Percentiles rank a stretch among this genome's conserved stretches.
Conservation (phyloP, 1,284 basidiomycete species). For the Trichosporon inkin region DNA sequence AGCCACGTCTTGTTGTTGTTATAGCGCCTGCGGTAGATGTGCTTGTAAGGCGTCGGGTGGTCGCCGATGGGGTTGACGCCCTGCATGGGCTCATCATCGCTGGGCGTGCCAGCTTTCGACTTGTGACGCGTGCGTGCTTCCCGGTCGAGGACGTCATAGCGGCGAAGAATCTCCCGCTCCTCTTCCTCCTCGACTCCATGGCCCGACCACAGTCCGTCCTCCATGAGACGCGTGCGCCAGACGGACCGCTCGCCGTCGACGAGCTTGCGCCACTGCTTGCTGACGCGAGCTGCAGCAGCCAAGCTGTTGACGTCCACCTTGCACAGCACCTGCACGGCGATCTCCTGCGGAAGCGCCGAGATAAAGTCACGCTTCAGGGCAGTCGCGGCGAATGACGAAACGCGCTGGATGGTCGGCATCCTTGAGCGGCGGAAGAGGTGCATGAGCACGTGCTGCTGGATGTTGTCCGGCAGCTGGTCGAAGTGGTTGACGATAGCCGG, state of each 20-base stretch:
- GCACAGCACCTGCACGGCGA: conserved; percentile 46
- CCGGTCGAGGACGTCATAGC: conserved; percentile 39
- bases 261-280: conserved; percentile 42
- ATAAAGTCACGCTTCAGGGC: conserved; percentile 49
- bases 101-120: conserved; percentile 28
- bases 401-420: conserved; percentile 47
- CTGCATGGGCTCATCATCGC: conserved; percentile 36
- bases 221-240: conserved; percentile 42
- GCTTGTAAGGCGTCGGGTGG: conserved; percentile 40
- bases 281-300: conserved; percentile 38
- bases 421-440: conserved; percentile 47
- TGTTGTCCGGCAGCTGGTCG: conserved; percentile 45
- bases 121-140: conserved; percentile 11
- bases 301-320: conserved; percentile 38
- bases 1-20: conserved; percentile 60
- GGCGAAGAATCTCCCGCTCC: conserved; percentile 33
- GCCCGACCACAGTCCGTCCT: conserved; percentile 43
- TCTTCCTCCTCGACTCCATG: conserved; percentile 47
- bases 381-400: conserved; percentile 38
- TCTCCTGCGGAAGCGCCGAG: conserved; percentile 42
- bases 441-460: conserved; percentile 50
- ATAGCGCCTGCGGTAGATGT: conserved; percentile 49
- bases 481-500: conserved; percentile 43
- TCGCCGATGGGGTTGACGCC: conserved; percentile 12
- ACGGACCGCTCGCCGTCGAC: conserved; percentile 43